Evolutionary conservation across 176 grass and related monocot genomes (phyloP), one percentile per base, ranked within the genome.

Genomic region (Oryza meridionalis): DNA sequence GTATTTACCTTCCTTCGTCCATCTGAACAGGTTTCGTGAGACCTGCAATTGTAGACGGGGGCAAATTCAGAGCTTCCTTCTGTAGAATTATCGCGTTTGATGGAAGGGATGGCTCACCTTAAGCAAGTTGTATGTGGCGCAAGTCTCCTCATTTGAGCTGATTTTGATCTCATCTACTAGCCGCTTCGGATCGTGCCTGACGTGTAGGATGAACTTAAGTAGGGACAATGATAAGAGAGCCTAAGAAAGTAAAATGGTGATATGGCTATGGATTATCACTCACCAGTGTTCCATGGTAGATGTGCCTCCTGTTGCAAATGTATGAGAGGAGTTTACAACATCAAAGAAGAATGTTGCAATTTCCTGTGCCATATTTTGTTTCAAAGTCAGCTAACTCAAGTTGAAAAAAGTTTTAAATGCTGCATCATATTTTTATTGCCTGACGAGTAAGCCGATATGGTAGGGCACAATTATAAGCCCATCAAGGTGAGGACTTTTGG

Each of bases 81-180:
- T 51, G 8, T 5, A 10, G 0, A 53, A 49, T 51, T 70, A 42
- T 40, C 0, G 44, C 27, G 12, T 55, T 42, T 26, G 16, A 45
- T 67, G 0, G 14, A 69, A 81, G 53, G 3, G n/a, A 84, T 25
- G 19, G 19, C 9, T 46, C 75, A 93, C 93, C 92, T 98, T 98
- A 59, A 98, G 96, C 74, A 98, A 88, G 73, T 95, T 95, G 87
- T 98, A 95, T 19, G 96, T 95, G 26, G 96, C 68, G 9, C 96
- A 98, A 1, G 89, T 95, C 53, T 98, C 92, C 78, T 95, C 90
- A 4, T 87, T 95, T 21, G 94, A 82, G 45, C 66, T 90, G 63
- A 86, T 95, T 69, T 81, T 91, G 62, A 98, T 86, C 25, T 84
- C 85, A 12, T 98, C 89, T 0, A 92, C 96, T 17, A 98, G 69